Base-by-base conservation (phyloP, 805 yeast genomes). In the Starmera pachycereana region DNA sequence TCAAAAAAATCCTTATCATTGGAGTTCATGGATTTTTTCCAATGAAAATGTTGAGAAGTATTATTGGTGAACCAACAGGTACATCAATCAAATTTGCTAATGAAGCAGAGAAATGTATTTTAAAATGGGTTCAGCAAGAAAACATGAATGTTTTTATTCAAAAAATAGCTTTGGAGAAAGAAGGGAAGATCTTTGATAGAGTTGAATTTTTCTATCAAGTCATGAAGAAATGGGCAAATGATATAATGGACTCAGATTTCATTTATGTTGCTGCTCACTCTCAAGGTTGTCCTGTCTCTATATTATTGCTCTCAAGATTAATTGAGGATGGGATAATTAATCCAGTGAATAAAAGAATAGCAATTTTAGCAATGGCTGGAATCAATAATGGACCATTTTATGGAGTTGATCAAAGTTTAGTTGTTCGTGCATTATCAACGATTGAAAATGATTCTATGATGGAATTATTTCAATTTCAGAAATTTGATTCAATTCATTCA, bases 21-120 rank as follows among this genome's bases (percentile, higher is more conserved):
- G 98, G 98, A 0, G 89, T 90, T 2, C 98, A 90, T 62, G 98
- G 98, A 1, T 90, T 89, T 54, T 90, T 92, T 64, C 98, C 98
- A 0, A 83, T 87, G 2, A 76, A 73, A 46, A 78, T 87, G 70
- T 67, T 92, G 9, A 64, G 98, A 38, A 88, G 95, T 1, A 53
- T 90, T 12, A 78, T 90, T 38, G 98, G 98, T 2, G 88, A 89
- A 46, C 98, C 98, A 4, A 92, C 94, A 16, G 98, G 98, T 0
- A 90, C 98, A 0, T 90, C 97, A 0, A 69, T 81, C 36, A 81
- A 82, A 55, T 92, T 90, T 61, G 87, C 95, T 29, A 79, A 76
- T 46, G 97, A 88, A 52, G 97, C 96, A 0, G 97, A 88, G 47
- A 68, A 68, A 42, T 79, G 89, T 0, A 72, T 92, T 1, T 65